phyloP scores from a whole-genome alignment of 495 filamentous ascomycete genomes.

The Talaromyces borbonicus region DNA sequence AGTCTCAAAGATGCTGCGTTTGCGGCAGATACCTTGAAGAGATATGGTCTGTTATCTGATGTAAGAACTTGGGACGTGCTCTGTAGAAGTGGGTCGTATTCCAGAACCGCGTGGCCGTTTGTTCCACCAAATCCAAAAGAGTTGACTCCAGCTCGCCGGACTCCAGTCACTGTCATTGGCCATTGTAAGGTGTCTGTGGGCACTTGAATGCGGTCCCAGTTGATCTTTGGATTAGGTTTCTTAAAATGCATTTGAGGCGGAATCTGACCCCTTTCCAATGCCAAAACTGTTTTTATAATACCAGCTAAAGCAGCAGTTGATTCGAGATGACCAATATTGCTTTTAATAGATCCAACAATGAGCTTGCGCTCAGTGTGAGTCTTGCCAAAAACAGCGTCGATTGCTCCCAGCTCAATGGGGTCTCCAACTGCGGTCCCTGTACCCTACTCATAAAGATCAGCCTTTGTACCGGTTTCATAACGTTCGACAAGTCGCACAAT shows the following conservation, averaged over 20 bases:
- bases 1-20: not conserved
- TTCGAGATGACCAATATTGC: slow-evolving; percentile 34
- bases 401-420: slow-evolving; percentile 8
- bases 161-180: slow-evolving; percentile 3
- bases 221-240: slow-evolving; percentile 13
- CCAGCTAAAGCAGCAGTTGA: slow-evolving; percentile 43
- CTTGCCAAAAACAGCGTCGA: slow-evolving; percentile 10
- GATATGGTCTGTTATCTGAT: not conserved
- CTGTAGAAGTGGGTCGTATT: not conserved
- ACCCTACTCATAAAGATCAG: slow-evolving; percentile 20
- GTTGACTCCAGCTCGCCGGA: slow-evolving; percentile 13
- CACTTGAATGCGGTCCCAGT: slow-evolving; percentile 7
- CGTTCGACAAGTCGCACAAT: not conserved
- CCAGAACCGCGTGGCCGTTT: slow-evolving; percentile 13
- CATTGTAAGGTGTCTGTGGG: slow-evolving; percentile 7
- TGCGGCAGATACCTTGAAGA: slow-evolving; percentile 8
- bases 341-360: slow-evolving; percentile 33
- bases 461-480: not conserved
- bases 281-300: slow-evolving; percentile 39
- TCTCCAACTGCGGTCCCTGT: slow-evolving; percentile 15
- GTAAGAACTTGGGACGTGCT: not conserved
- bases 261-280: slow-evolving; percentile 32
- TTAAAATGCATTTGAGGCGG: slow-evolving; percentile 24
- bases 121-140: slow-evolving; percentile 14
- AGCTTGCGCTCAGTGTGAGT: slow-evolving; percentile 23